Evolutionary conservation across 345 rosid species (phyloP), one percentile per base, ranked within the genome.

Genomic region (Acer campestre): DNA sequence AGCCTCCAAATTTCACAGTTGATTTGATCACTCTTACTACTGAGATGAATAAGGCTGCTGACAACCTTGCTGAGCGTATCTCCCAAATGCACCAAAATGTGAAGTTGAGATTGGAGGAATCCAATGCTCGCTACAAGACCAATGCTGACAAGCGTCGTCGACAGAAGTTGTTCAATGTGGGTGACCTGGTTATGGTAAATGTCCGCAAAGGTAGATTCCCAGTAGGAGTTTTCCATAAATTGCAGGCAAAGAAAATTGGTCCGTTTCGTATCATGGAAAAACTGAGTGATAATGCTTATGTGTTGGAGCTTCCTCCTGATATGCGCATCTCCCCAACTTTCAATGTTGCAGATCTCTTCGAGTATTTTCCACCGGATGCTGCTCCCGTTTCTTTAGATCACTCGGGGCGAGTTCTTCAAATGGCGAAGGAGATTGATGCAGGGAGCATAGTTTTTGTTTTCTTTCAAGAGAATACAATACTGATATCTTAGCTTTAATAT

Each of bases 231-330:
- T 55, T 53, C 6, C 1, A 13, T 18, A 74, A 73, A n/a, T 13
- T 69, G 3, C 40, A 58, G 18, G 69, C 46, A 6, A 63, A 25
- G 3, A 58, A 40, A 8, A 42, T 56, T 59, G 75, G 46, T 3
- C 67, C 79, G 0, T 76, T 17, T 29, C 58, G 49, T 3, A 27
- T 76, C n/a, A 40, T 76, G 10, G 2, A 35, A 12, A 77, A 77
- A 62, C 27, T 78, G 9, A 71, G 51, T 14, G 80, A 78, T 2
- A 71, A 71, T 70, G 63, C 35, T 59, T 70, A 77, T 63, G 46
- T 77, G 2, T 40, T 77, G 42, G 68, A 14, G 58, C 70, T 77
- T 2, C 80, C 80, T 10, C 4, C 6, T 0, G 1, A 3, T 12
- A 77, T 77, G 75, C 31, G n/a, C 20, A 71, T 48, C 10, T 78